A percentile compares a stretch with the other conserved stretches of the same genome.
These are phyloP conservation scores for Pestalotiopsis sp. DNA, from an alignment of 2,329 filamentous ascomycete genomes.

Conservation along the genomic window DNA sequence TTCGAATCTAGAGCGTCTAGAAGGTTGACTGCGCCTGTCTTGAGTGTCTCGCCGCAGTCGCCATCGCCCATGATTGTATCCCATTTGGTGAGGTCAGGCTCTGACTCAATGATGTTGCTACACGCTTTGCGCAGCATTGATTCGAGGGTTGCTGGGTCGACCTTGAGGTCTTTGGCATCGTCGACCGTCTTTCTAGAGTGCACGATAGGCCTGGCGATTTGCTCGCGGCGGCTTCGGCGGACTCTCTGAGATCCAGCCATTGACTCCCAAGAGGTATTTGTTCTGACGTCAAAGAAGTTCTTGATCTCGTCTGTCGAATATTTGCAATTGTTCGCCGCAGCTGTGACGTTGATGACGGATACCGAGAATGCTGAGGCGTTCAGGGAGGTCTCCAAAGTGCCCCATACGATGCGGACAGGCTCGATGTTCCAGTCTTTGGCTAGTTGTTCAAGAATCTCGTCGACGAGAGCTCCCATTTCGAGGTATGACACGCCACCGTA, in stretches of 20 bases:
- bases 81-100: slow-evolving; percentile 65
- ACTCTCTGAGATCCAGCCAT: slow-evolving; percentile 48
- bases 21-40: slow-evolving; percentile 52
- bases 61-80: slow-evolving; percentile 68
- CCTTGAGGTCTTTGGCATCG: slow-evolving; percentile 43
- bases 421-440: slow-evolving; percentile 48
- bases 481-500: slow-evolving; percentile 62
- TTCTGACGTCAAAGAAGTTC: slow-evolving; percentile 65
- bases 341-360: slow-evolving; percentile 63
- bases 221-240: slow-evolving; percentile 40
- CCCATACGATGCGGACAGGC: slow-evolving; percentile 59
- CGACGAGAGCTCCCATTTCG: slow-evolving; percentile 57
- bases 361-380: slow-evolving; percentile 74
- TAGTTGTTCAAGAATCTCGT: slow-evolving; percentile 57
- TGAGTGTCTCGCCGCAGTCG: slow-evolving; percentile 66
- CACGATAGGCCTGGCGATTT: slow-evolving; percentile 42
- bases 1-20: slow-evolving; percentile 48
- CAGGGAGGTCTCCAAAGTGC: slow-evolving; percentile 72
- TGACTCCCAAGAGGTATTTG: slow-evolving; percentile 60
- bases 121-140: slow-evolving; percentile 59
- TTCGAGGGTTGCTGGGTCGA: slow-evolving; percentile 57
- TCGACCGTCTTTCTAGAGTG: slow-evolving; percentile 40
- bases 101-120: slow-evolving; percentile 56
- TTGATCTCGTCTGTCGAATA: slow-evolving; percentile 60
- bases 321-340: slow-evolving; percentile 44